Base-by-base conservation (phyloP, 148 eudicot species). In the Persicaria tinctoria region DNA sequence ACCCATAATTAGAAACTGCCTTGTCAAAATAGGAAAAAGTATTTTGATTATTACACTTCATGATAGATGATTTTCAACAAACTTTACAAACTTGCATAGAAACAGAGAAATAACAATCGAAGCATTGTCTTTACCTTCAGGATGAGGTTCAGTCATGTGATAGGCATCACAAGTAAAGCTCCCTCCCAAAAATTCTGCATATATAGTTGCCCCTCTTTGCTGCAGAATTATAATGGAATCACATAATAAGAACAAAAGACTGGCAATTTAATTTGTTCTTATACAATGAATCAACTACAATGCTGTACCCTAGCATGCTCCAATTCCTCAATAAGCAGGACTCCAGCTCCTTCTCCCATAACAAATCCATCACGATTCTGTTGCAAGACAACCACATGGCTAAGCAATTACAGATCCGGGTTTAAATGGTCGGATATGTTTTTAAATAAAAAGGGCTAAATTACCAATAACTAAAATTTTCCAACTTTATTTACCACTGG, bases 331-430 rank as follows among this genome's bases (percentile, higher is more conserved):
- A 94, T 68, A 66, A 94, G 92, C 82, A 94, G 76, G 75, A 90
- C 98, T 56, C 98, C 98, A 79, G 98, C 89, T 63, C 98, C 98
- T 85, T 94, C 98, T 82, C 98, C 97, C 97, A 94, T 90, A 11
- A 94, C 98, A 86, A 94, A 94, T 68, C 98, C 98, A 85, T 94
- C 98, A 73, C 97, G 93, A 75, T 81, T 87, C 98, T 94, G 84
- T 83, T 73, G 56, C 59, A 75, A 63, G 55, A 76, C 51, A 79
- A 71, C 41, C 23, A 76, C 18, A 53, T 44, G 46, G 55, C 51
- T 66, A 80, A 23, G 38, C 3, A 32, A 32, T 32, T 32, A 32
- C 41, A 32, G 41, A 2, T 32, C 41, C 41, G 41, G 41, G 41
- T 2, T 32, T 32, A 32, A 32, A 32, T 2, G 41, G 41, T 32